Evolutionary conservation across 129 eudicot species (phyloP), one percentile per base, ranked within the genome.

Genomic region (Chrysanthemum lavandulifolium): DNA sequence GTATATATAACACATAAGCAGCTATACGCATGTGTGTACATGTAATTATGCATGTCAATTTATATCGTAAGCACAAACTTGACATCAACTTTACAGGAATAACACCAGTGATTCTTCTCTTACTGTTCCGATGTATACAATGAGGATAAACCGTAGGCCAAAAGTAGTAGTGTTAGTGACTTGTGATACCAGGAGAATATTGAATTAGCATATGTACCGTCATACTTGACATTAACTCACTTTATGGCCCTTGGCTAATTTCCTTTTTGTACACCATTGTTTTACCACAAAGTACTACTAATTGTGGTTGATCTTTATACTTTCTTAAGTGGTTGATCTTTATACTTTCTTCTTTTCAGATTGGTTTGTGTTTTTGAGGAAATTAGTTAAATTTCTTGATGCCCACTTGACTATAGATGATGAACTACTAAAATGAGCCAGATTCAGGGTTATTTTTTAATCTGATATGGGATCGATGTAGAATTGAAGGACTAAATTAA

Each of bases 381-480:
- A 45, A 72, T 59, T 49, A 21, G 13, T 21, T 43, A 2, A 27
- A 56, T 72, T 58, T 58, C 23, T 58, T 47, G 68, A 29, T 53
- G 58, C 16, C 14, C 60, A 48, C 59, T 60, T 72, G 60, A 60
- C 60, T 25, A 60, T 56, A 60, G 59, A 59, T 19, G 59, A 16
- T 15, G 64, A 40, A 40, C 47, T 53, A 49, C 13, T 40, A 19
- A 21, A n/a, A 58, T 58, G 63, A 15, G 27, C 33, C 29, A 19
- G 63, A 57, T n/a, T 19, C 23, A 19, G 63, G 29, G 18, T 14
- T 65, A 5, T 64, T 58, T 11, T 31, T 73, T 10, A 36, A 52
- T 59, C 53, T 62, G 19, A 63, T 73, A 40, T n/a, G 61, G 62
- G 78, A 64, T 48, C 36, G 54, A n/a, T 48, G 49, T 25, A 63